These are phyloP conservation scores for Amphirosellinia nigrospora DNA, from an alignment of 495 filamentous ascomycete genomes.

Conservation along the genomic window DNA sequence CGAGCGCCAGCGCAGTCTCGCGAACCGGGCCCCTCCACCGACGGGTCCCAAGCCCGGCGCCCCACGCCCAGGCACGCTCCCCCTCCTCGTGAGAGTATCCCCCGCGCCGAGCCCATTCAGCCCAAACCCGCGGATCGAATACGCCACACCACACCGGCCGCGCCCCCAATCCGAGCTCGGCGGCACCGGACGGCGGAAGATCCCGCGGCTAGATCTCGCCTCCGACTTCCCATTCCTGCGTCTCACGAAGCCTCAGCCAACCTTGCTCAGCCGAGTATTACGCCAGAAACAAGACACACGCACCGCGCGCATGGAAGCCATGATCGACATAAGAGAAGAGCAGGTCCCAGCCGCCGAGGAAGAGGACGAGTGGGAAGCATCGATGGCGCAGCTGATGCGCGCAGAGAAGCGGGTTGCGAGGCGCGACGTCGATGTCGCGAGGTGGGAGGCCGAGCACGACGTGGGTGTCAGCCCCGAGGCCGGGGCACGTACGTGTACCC, in stretches of 20 bases:
- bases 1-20: conserved; percentile 35
- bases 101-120: conserved; percentile 35
- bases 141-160: conserved; percentile 50
- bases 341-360: conserved; percentile 51
- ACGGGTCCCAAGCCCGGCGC: conserved; percentile 16
- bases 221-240: conserved; percentile 72
- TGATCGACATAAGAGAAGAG: conserved; percentile 22
- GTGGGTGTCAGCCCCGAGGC: neutral
- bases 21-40: conserved; percentile 26
- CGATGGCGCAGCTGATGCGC: conserved; percentile 36
- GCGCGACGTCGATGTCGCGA: too few relatives aligned
- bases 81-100: conserved; percentile 43
- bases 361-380: conserved; percentile 66
- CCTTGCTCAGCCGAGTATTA: conserved; percentile 61
- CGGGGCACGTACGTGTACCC: conserved; percentile 16
- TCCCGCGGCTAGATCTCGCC: conserved; percentile 66
- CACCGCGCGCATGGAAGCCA: conserved; percentile 43
- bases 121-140: conserved; percentile 46
- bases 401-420: too few relatives aligned
- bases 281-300: conserved; percentile 52
- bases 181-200: conserved; percentile 57
- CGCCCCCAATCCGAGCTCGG: conserved; percentile 47
- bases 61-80: conserved; percentile 31
- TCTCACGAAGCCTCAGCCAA: conserved; percentile 71
- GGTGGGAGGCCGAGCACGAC: conserved; percentile 8